phyloP scores from a whole-genome alignment of 768 basidiomycete species.

The Cystobasidium ongulense region DNA sequence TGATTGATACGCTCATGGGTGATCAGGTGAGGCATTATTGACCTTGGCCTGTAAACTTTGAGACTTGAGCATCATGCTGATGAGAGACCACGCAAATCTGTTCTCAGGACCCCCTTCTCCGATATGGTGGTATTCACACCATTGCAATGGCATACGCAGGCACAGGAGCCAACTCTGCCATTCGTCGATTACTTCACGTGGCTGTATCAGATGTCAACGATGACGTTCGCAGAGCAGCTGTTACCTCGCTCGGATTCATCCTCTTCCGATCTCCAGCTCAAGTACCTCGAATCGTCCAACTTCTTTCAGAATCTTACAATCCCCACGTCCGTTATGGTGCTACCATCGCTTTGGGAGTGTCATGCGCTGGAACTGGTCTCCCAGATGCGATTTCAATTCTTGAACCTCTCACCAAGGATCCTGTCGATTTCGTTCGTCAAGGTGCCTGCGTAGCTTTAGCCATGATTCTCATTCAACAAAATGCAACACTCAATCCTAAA shows the following conservation, averaged over 20 bases:
- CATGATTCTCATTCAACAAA: slow-evolving; percentile 94
- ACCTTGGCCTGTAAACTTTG: neutral
- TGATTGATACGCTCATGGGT: slow-evolving; percentile 63
- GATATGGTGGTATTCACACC: slow-evolving; percentile 96
- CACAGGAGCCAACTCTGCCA: slow-evolving; percentile 85
- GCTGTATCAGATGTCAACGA: slow-evolving; percentile 98
- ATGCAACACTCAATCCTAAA: slow-evolving; percentile 78
- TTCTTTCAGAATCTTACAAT: slow-evolving; percentile 95
- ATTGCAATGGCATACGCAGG: slow-evolving; percentile 93
- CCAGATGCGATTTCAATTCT: slow-evolving; percentile 93
- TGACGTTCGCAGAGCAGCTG: slow-evolving; percentile 92
- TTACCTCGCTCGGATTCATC: slow-evolving; percentile 88
- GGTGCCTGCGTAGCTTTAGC: slow-evolving; percentile 91
- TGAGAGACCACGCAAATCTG: neutral
- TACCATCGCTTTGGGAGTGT: slow-evolving; percentile 89
- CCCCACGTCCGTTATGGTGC: slow-evolving; percentile 97
- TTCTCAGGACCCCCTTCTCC: slow-evolving; percentile 79
- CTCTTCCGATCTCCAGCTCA: slow-evolving; percentile 94
- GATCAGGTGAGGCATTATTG: slow-evolving; percentile 72
- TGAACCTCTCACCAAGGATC: slow-evolving; percentile 96
- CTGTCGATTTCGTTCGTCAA: slow-evolving; percentile 96
- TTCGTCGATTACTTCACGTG: slow-evolving; percentile 82
- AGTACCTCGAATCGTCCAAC: slow-evolving; percentile 91
- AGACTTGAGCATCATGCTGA: slow-evolving; percentile 17
- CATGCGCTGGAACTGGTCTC: slow-evolving; percentile 92